Percentiles rank a stretch among this genome's conserved stretches.
These are phyloP conservation scores for Pleurotus platypus DNA, from an alignment of 768 basidiomycete species.

Conservation along the genomic window DNA sequence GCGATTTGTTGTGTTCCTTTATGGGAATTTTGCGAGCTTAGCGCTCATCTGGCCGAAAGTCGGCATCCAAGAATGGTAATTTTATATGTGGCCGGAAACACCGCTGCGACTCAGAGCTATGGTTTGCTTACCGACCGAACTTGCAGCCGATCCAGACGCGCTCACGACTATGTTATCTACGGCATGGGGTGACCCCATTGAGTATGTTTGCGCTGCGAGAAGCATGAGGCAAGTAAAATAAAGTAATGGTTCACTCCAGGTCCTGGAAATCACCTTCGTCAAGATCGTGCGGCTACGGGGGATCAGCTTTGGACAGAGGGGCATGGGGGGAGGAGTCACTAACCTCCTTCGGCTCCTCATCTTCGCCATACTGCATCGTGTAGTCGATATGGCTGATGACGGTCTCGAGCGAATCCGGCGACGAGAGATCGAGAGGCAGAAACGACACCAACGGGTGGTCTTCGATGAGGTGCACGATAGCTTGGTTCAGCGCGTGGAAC, in stretches of 20 bases:
- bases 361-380: conserved; percentile 98
- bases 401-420: conserved; percentile 84
- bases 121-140: no score
- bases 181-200: no score
- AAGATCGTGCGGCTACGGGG: conserved; percentile 76
- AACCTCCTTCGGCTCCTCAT: conserved; percentile 95
- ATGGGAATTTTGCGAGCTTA: no score
- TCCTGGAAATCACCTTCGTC: conserved; percentile 91
- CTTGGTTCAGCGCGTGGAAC: conserved; percentile 92
- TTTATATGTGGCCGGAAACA: no score
- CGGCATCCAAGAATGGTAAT: no score
- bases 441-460: conserved; percentile 98
- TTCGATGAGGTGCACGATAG: conserved; percentile 97
- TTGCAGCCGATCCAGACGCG: no score
- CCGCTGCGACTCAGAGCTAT: no score
- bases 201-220: no score
- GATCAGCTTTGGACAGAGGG: conserved; percentile 3
- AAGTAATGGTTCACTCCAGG: conserved; percentile 40
- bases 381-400: conserved; percentile 96
- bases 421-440: conserved; percentile 88
- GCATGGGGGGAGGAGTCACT: conserved; percentile 12
- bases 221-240: no score
- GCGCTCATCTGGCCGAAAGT: no score
- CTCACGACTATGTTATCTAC: no score
- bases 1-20: no score